Conservation (phyloP, 768 basidiomycete species). For the Amanita muscaria region DNA sequence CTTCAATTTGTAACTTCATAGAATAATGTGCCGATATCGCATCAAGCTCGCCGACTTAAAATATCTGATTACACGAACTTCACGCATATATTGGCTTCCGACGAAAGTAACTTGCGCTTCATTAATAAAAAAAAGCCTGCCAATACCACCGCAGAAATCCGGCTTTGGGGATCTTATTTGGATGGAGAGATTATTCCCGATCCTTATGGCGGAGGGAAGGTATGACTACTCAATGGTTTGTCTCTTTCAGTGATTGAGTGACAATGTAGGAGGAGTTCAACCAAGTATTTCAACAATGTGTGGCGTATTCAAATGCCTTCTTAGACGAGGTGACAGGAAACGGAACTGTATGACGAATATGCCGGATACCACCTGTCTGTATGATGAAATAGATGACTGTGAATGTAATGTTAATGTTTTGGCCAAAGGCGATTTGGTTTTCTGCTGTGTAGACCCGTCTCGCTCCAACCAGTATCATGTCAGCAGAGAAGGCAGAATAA, state of each 20-base stretch:
- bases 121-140: slow-evolving; percentile 42
- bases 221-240: too few species aligned
- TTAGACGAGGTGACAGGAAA: slow-evolving; percentile 68
- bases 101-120: slow-evolving; percentile 62
- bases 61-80: slow-evolving; percentile 71
- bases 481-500: too few species aligned
- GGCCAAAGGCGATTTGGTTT: too few species aligned
- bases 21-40: slow-evolving; percentile 67
- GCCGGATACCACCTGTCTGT: too few species aligned
- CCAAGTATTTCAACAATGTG: slow-evolving; percentile 76
- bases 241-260: background rate
- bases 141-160: slow-evolving; percentile 53
- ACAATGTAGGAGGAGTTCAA: slow-evolving; percentile 35
- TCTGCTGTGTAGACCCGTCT: too few species aligned
- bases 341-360: too few species aligned
- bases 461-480: too few species aligned
- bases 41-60: slow-evolving; percentile 60
- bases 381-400: too few species aligned
- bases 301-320: slow-evolving; percentile 67
- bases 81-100: slow-evolving; percentile 82
- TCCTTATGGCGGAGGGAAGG: too few species aligned
- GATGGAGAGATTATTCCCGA: slow-evolving; percentile 58
- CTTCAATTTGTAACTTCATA: too few species aligned
- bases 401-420: too few species aligned
- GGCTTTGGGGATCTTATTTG: slow-evolving; percentile 75